These are phyloP conservation scores for Pseudogymnoascus verrucosus DNA, from an alignment of 2,329 filamentous ascomycete genomes.

Conservation along the genomic window DNA sequence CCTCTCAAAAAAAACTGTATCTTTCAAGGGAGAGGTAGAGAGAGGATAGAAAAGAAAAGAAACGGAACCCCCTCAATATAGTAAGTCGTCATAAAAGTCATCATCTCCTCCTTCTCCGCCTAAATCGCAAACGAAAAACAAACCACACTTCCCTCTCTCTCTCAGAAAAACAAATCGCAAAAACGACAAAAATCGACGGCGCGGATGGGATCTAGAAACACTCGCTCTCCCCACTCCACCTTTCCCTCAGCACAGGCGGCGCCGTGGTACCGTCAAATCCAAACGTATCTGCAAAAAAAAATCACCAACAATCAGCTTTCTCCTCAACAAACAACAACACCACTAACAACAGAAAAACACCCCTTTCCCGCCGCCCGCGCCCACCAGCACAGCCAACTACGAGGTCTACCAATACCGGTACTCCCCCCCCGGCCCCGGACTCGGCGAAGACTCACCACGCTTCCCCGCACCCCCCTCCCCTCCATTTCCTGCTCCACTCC, in stretches of 20 bases:
- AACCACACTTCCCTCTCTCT: neutral
- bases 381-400: neutral
- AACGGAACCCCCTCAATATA: neutral
- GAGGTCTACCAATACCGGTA: neutral
- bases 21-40: too few relatives aligned
- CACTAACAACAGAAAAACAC: too few relatives aligned
- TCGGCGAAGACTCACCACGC: neutral
- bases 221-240: neutral
- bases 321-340: neutral
- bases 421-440: neutral
- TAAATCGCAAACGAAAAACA: too few relatives aligned
- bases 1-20: neutral
- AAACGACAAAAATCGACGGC: neutral
- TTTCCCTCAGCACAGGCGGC: neutral
- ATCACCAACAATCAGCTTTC: neutral
- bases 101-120: neutral
- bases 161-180: neutral
- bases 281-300: neutral
- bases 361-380: neutral
- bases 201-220: neutral
- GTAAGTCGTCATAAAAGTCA: neutral
- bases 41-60: neutral
- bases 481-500: too few relatives aligned
- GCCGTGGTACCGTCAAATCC: neutral
- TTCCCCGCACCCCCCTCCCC: neutral